Evolutionary conservation across 176 grass and related monocot genomes (phyloP), one percentile per base, ranked within the genome.

Genomic region (Ensete ventricosum): DNA sequence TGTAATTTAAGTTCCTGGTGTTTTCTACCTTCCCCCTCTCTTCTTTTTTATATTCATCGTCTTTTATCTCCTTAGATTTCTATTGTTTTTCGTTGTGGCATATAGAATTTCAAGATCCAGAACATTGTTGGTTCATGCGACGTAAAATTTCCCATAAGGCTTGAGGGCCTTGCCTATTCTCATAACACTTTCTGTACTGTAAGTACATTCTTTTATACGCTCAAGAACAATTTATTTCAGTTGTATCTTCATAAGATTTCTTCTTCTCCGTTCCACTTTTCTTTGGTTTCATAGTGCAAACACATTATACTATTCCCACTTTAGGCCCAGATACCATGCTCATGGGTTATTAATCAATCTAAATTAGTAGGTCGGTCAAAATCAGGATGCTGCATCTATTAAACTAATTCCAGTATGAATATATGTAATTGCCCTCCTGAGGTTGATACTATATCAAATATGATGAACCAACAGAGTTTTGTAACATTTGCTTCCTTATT

Each of bases 41-140:
- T 3, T 63, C 5, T 81, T 2, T 74, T 16, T n/a, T 62, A 49
- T 80, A 74, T 71, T 14, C 21, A 1, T 9, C 13, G 49, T 10
- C 9, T 62, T 9, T 23, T 52, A 81, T 4, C 82, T 20, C 82
- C 29, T 73, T 24, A 8, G 9, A 69, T 52, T 64, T 29, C 55
- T 62, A 14, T 69, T 67, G 64, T 2, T 22, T n/a, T n/a, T 60
- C 2, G 14, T n/a, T 17, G 14, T 14, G 20, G 14, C 57, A 62
- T 62, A n/a, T 75, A 96, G 89, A 89, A 96, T 77, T 96, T 96
- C 9, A 96, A 96, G 81, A 90, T 96, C 62, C 89, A 96, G 81
- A 96, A 96, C 78, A 96, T 96, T 4, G 92, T 96, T 64, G 87
- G 85, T 53, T 96, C 92, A 23, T 96, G 92, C 76, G 92, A 96